Conservation (phyloP, 805 yeast genomes). For the Pichia eremophila region DNA sequence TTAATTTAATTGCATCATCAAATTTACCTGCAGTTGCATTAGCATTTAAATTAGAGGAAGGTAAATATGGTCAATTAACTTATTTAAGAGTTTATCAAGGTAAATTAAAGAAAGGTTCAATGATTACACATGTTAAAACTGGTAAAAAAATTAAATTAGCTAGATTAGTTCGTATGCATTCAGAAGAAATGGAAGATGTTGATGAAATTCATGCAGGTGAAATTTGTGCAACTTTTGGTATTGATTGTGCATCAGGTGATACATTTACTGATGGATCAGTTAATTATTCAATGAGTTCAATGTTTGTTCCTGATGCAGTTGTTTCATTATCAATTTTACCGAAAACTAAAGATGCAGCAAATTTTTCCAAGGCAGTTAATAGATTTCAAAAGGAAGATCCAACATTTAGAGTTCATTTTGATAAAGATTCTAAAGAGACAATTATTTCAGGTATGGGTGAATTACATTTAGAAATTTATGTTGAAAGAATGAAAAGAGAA, state of each 20-base stretch:
- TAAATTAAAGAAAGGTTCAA: constrained; percentile 78
- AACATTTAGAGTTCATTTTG: constrained; percentile 88
- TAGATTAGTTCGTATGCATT: constrained; percentile 95
- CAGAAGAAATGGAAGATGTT: constrained; percentile 97
- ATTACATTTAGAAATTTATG: constrained; percentile 92
- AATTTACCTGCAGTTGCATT: constrained; percentile 83
- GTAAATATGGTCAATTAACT: constrained; percentile 95
- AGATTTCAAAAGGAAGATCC: constrained; percentile 99
- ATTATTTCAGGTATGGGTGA: constrained; percentile 93
- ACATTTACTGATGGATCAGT: constrained; percentile 83
- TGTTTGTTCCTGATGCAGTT: constrained; percentile 99
- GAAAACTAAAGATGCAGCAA: constrained; percentile 73
- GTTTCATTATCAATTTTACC: constrained; percentile 89
- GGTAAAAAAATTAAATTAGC: constrained; percentile 92
- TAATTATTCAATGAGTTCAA: constrained; percentile 86
- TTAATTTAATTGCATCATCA: constrained; percentile 65
- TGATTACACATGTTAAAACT: constrained; percentile 79
- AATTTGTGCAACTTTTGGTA: constrained; percentile 98
- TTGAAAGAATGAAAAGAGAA: constrained; percentile 96
- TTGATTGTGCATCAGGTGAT: constrained; percentile 98
- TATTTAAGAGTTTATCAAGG: constrained; percentile 98
- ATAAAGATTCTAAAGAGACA: constrained; percentile 87
- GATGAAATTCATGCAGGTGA: constrained; percentile 96
- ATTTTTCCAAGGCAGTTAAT: constrained; percentile 93
- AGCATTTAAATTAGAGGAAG: constrained; percentile 99